A percentile compares a stretch with the other conserved stretches of the same genome.
phyloP scores from a whole-genome alignment of 2,329 filamentous ascomycete species.

The Microsporum audouinii region DNA sequence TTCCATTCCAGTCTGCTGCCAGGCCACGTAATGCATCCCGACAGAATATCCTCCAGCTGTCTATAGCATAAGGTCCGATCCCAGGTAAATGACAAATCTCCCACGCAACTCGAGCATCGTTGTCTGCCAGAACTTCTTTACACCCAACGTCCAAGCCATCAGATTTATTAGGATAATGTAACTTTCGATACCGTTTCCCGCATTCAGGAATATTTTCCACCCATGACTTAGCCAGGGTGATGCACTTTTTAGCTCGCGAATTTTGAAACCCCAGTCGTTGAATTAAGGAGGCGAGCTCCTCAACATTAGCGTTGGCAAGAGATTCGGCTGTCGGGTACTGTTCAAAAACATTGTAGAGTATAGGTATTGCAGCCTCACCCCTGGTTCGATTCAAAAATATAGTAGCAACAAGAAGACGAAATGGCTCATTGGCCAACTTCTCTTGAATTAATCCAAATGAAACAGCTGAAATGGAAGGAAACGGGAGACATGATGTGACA shows the following conservation, averaged over 20 bases:
- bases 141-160: constrained; percentile 41
- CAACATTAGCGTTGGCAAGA: constrained; percentile 47
- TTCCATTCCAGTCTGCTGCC: constrained; percentile 55
- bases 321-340: constrained; percentile 55
- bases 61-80: constrained; percentile 64
- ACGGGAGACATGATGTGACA: constrained; percentile 40
- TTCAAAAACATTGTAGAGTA: constrained; percentile 57
- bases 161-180: constrained; percentile 43
- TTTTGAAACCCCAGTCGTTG: constrained; percentile 59
- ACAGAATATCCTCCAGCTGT: constrained; percentile 91
- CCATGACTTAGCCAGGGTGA: constrained; percentile 61
- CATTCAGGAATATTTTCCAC: constrained; percentile 49
- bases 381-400: constrained; percentile 76
- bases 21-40: constrained; percentile 61
- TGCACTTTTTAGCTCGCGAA: constrained; percentile 55
- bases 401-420: constrained; percentile 68
- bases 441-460: constrained; percentile 78
- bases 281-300: constrained; percentile 53
- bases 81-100: constrained; percentile 79
- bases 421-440: constrained; percentile 60
- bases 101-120: constrained; percentile 50
- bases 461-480: constrained; percentile 53
- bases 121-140: constrained; percentile 39
- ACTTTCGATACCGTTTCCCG: constrained; percentile 46
- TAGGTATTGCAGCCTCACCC: constrained; percentile 62